Evolutionary conservation across 139 green algal genomes (phyloP).

Genomic region (Chlorella sp.): DNA sequence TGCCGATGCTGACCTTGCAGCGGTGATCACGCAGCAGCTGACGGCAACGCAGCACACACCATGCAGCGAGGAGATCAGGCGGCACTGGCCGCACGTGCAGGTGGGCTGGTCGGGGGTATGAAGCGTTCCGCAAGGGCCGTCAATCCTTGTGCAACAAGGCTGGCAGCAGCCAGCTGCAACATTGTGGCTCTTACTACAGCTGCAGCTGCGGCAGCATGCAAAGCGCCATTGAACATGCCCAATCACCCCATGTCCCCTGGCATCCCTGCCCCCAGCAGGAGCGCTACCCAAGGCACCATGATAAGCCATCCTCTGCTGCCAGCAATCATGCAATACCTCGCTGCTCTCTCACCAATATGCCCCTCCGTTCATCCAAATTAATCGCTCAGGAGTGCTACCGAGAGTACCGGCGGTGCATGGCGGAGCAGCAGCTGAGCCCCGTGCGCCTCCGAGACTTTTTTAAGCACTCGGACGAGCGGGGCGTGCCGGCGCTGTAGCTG

Average conservation of each 20-base stretch:
- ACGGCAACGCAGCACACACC: neutral
- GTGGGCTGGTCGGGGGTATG: neutral
- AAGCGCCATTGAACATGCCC: neutral
- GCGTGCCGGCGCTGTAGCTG: slow-evolving; percentile 4
- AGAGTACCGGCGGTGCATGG: neutral
- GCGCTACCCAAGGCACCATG: neutral
- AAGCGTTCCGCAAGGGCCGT: too few relatives aligned
- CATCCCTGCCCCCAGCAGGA: too few relatives aligned
- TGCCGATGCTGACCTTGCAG: neutral
- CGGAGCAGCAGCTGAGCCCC: slow-evolving; percentile 17
- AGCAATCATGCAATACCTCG: neutral
- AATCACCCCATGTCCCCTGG: too few relatives aligned
- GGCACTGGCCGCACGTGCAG: slow-evolving; percentile 30
- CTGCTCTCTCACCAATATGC: too few relatives aligned
- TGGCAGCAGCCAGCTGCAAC: neutral
- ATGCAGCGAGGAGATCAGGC: neutral
- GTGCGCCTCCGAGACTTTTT: slow-evolving; percentile 10
- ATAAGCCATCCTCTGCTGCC: neutral
- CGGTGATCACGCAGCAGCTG: slow-evolving; percentile 25
- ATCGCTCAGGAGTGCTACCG: slow-evolving; percentile 17
- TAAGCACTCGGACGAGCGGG: slow-evolving; percentile 11
- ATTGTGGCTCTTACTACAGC: neutral
- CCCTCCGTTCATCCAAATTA: too few relatives aligned
- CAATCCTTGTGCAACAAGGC: neutral
- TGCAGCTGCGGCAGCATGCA: neutral